Evolutionary conservation across 2,329 filamentous ascomycete genomes (phyloP).

Genomic region (Talaromyces sp.): DNA sequence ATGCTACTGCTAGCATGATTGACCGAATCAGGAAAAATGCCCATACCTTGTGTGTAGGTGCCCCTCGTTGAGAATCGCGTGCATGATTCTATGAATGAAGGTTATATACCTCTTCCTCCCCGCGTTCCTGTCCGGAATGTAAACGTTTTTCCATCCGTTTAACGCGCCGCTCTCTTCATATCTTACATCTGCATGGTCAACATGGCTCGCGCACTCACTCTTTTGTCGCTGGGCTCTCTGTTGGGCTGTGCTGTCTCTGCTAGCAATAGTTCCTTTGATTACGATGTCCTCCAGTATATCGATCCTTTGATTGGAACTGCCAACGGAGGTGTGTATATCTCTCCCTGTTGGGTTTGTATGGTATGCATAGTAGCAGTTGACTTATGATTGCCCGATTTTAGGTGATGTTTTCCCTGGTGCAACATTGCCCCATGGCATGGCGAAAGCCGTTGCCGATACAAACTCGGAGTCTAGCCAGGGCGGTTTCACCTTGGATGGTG

Average conservation of each 20-base stretch:
- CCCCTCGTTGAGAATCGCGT: slow-evolving; percentile 2
- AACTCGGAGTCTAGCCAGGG: slow-evolving; percentile 53
- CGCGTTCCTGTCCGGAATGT: neutral
- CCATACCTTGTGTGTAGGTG: neutral
- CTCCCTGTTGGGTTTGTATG: neutral
- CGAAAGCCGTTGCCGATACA: slow-evolving; percentile 58
- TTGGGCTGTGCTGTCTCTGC: slow-evolving; percentile 20
- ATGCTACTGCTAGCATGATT: neutral
- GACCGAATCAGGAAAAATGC: neutral
- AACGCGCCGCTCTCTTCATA: slow-evolving; percentile 10
- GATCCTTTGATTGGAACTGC: slow-evolving; percentile 56
- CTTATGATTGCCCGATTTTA: slow-evolving; percentile 14
- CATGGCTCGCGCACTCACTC: slow-evolving; percentile 19
- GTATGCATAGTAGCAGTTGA: neutral
- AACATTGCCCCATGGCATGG: slow-evolving; percentile 55
- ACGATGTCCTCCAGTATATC: slow-evolving; percentile 47
- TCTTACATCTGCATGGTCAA: neutral
- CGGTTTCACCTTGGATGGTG: slow-evolving; percentile 55
- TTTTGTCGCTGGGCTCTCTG: slow-evolving; percentile 19
- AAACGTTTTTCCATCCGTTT: neutral
- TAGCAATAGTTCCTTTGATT: slow-evolving; percentile 27
- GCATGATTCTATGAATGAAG: neutral
- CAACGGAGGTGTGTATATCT: slow-evolving; percentile 42
- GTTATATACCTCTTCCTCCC: neutral
- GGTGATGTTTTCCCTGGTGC: slow-evolving; percentile 60